These are phyloP conservation scores for Volvox carteri DNA, from an alignment of 163 green algal genomes.

Conservation along the genomic window DNA sequence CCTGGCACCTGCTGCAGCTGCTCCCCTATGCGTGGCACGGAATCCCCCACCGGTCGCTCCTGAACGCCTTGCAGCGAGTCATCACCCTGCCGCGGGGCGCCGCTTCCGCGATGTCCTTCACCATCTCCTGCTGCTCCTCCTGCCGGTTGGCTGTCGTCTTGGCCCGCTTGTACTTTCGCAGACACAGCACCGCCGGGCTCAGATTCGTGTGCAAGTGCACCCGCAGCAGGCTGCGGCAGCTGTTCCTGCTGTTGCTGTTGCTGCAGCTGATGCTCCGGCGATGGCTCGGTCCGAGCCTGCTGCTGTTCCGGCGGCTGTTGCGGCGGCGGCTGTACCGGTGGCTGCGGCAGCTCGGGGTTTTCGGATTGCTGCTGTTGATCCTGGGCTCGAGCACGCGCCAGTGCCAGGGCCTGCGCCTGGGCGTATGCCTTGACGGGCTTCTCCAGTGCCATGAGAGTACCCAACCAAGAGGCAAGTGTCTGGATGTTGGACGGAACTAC, in stretches of 20 bases:
- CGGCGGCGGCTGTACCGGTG: background rate
- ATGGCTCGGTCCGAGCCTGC: too few relatives aligned
- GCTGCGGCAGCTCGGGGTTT: background rate
- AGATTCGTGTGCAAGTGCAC: background rate
- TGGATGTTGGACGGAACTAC: slow-evolving; percentile 48
- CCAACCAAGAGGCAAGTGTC: slow-evolving; percentile 51
- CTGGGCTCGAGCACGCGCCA: too few relatives aligned
- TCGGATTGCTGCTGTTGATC: background rate
- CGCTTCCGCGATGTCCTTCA: background rate
- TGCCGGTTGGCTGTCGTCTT: background rate
- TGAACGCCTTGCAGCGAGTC: too few relatives aligned
- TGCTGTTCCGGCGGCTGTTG: slow-evolving; percentile 9
- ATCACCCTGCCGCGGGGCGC: too few relatives aligned
- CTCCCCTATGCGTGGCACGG: background rate
- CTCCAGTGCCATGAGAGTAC: slow-evolving; percentile 49
- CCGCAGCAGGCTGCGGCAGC: background rate
- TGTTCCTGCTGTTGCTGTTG: slow-evolving; percentile 26
- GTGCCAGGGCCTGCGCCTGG: background rate
- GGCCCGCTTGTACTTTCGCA: background rate
- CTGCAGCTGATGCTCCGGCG: too few relatives aligned
- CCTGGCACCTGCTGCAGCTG: background rate
- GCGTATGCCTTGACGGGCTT: slow-evolving; percentile 8
- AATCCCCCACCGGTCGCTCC: too few relatives aligned
- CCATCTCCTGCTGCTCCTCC: background rate
- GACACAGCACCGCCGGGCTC: background rate